A percentile compares a stretch with the other conserved stretches of the same genome.
These are phyloP conservation scores for Torulaspora pretoriensis DNA, from an alignment of 1,139 yeast genomes.

Conservation along the genomic window DNA sequence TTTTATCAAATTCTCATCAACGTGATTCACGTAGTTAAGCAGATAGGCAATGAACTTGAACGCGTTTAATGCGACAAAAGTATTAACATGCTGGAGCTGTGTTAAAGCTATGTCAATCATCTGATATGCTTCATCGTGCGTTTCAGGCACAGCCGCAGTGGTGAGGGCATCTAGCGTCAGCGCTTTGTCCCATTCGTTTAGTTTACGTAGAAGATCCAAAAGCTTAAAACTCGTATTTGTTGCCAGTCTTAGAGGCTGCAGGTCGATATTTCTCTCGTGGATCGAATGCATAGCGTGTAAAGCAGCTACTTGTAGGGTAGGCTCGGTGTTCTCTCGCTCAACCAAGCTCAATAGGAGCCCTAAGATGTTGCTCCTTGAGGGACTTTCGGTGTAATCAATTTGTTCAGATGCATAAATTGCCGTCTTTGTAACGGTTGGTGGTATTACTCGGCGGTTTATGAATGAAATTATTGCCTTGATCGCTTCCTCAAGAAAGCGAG, in stretches of 20 bases:
- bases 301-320: constrained; percentile 67
- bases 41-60: constrained; percentile 68
- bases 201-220: constrained; percentile 23
- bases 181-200: constrained; percentile 75
- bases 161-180: constrained; percentile 61
- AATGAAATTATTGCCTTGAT: constrained; percentile 39
- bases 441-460: constrained; percentile 46
- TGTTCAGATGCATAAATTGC: constrained; percentile 71
- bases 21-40: constrained; percentile 57
- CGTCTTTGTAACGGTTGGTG: constrained; percentile 57
- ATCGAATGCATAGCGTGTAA: constrained; percentile 64
- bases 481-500: constrained; percentile 49
- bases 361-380: constrained; percentile 41
- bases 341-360: constrained; percentile 50
- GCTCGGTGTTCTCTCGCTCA: constrained; percentile 56
- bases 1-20: constrained; percentile 44
- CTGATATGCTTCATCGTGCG: constrained; percentile 57
- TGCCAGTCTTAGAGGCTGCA: constrained; percentile 35
- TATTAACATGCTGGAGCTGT: constrained; percentile 72
- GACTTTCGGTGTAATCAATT: constrained; percentile 52
- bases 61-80: constrained; percentile 77
- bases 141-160: constrained; percentile 67
- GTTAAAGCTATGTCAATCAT: constrained; percentile 70
- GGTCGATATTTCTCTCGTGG: constrained; percentile 45
- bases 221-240: constrained; percentile 24